Conservation (phyloP, 306 rosid species). For the Castanospermum australe region DNA sequence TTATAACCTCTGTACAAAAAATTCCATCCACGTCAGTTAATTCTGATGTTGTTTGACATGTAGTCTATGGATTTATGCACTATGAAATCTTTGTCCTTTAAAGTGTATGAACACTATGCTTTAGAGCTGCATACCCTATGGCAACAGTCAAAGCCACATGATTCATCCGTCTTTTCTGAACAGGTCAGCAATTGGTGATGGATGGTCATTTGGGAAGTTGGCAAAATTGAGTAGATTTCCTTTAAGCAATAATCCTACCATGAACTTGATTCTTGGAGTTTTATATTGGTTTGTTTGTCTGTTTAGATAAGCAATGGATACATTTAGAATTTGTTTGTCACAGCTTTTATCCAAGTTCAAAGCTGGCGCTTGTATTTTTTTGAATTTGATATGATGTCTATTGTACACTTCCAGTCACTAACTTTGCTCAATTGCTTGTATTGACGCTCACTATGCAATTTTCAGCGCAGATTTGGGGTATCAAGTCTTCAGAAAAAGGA, state of each 20-base stretch:
- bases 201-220: too few relatives aligned
- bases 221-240: not conserved
- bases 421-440: not conserved
- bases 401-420: not conserved
- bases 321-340: not conserved
- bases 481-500: constrained; percentile 52
- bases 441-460: constrained; percentile 1
- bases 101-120: too few relatives aligned
- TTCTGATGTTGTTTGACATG: too few relatives aligned
- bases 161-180: too few relatives aligned
- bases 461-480: constrained; percentile 76
- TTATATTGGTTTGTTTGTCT: not conserved
- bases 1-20: too few relatives aligned
- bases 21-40: too few relatives aligned
- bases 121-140: too few relatives aligned
- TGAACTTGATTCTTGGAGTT: not conserved
- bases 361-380: not conserved
- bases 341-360: not conserved
- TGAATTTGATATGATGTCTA: not conserved
- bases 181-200: too few relatives aligned
- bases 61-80: too few relatives aligned
- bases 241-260: not conserved
- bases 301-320: not conserved
- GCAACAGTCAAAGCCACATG: too few relatives aligned
- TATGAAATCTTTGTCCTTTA: too few relatives aligned